phyloP scores from a whole-genome alignment of 1,284 basidiomycete species.

The Wallemia hederae region DNA sequence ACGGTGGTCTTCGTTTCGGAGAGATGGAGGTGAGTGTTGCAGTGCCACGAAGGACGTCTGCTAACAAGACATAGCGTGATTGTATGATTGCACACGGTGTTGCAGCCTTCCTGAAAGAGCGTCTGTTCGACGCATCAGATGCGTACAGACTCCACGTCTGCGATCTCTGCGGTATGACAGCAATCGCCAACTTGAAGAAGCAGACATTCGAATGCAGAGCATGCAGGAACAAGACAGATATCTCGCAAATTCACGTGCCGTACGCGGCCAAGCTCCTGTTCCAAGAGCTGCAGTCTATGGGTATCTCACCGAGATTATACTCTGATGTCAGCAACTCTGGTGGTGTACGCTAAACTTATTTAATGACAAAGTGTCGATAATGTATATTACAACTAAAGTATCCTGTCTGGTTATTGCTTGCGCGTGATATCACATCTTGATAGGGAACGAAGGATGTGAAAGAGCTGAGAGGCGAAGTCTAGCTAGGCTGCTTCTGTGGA shows the following conservation, averaged over 20 bases:
- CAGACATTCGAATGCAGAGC: constrained; percentile 31
- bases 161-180: constrained; percentile 79
- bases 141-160: constrained; percentile 89
- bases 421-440: too few relatives aligned
- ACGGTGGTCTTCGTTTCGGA: constrained; percentile 96
- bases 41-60: not conserved
- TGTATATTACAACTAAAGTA: not conserved
- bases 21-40: constrained; percentile 54
- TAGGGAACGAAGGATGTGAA: too few relatives aligned
- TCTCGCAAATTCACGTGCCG: constrained; percentile 55
- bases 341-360: not conserved
- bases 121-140: constrained; percentile 51
- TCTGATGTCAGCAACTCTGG: not conserved
- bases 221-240: constrained; percentile 82
- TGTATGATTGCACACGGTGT: constrained; percentile 99
- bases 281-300: constrained; percentile 30
- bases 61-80: constrained; percentile 28
- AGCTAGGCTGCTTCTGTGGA: not conserved
- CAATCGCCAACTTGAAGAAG: constrained; percentile 58
- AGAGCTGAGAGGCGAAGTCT: not conserved
- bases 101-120: constrained; percentile 85
- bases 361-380: not conserved
- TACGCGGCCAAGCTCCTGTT: constrained; percentile 45
- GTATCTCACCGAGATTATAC: not conserved
- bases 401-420: not conserved